Evolutionary conservation across 495 filamentous ascomycete species (phyloP).

Genomic region (Cercophora newfieldiana): DNA sequence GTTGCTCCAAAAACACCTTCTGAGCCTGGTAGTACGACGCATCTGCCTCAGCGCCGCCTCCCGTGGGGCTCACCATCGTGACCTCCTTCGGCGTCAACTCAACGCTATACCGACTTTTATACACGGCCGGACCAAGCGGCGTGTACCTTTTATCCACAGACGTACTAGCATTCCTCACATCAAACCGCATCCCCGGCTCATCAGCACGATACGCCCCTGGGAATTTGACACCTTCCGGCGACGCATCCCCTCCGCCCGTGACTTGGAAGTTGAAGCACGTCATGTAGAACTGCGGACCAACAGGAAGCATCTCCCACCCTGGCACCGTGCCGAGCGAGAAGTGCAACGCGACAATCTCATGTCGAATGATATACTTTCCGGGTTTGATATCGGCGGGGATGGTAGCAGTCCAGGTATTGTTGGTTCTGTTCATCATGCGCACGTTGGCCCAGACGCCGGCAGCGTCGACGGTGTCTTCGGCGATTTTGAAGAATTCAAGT

Average conservation of each 20-base stretch:
- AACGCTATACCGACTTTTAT: constrained; percentile 5
- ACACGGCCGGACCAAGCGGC: constrained; percentile 5
- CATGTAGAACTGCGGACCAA: constrained; percentile 65
- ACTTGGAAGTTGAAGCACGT: constrained; percentile 64
- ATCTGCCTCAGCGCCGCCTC: constrained; percentile 4
- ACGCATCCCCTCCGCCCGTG: constrained; percentile 55
- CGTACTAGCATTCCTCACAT: constrained; percentile 40
- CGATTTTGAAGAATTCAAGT: constrained; percentile 69
- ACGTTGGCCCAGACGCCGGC: constrained; percentile 52
- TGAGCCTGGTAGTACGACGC: constrained; percentile 10
- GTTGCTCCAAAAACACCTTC: constrained; percentile 4
- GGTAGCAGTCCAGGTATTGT: constrained; percentile 58
- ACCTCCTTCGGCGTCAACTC: constrained; percentile 3
- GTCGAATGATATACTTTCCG: constrained; percentile 65
- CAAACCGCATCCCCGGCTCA: constrained; percentile 8
- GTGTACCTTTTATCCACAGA: constrained; percentile 29
- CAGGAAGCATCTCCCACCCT: constrained; percentile 16
- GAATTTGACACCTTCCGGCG: constrained; percentile 53
- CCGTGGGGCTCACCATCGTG: constrained; percentile 12
- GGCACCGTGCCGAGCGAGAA: constrained; percentile 18
- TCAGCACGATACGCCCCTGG: constrained; percentile 55
- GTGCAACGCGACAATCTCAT: constrained; percentile 41
- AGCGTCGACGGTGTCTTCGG: constrained; percentile 51
- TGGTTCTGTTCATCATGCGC: constrained; percentile 43
- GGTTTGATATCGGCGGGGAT: constrained; percentile 56